Percentiles rank a stretch among this genome's conserved stretches.
phyloP scores from a whole-genome alignment of 352 stramenopile genomes.

The Plasmopara viticola region DNA sequence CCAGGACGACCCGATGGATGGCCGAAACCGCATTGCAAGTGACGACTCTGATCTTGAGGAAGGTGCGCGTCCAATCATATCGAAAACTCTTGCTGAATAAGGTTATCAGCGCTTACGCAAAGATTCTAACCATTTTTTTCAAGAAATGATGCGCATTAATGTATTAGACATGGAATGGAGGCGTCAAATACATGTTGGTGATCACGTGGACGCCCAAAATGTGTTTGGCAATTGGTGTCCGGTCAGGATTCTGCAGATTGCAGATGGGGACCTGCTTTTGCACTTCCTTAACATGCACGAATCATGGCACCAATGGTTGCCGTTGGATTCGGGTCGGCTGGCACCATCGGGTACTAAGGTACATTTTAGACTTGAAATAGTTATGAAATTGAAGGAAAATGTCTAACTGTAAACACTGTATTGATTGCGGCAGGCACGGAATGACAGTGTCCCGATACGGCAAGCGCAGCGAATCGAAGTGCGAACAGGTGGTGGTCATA shows the following conservation, averaged over 20 bases:
- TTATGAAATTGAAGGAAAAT: too few relatives aligned
- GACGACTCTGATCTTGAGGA: conserved; percentile 78
- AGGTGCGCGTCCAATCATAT: conserved; percentile 24
- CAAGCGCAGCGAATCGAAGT: conserved; percentile 71
- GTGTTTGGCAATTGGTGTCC: conserved; percentile 82
- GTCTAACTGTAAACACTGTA: too few relatives aligned
- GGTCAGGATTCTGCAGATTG: conserved; percentile 48
- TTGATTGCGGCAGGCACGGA: conserved; percentile 32
- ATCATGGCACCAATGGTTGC: conserved; percentile 61
- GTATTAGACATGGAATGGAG: conserved; percentile 65
- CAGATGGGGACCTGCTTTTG: conserved; percentile 55
- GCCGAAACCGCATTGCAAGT: conserved; percentile 22
- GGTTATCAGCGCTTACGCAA: conserved; percentile 2
- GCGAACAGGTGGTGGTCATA: conserved; percentile 29
- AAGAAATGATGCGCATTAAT: conserved; percentile 82
- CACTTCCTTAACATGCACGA: conserved; percentile 83
- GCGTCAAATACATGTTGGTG: conserved; percentile 50
- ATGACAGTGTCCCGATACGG: conserved; percentile 52
- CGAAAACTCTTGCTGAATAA: neutral
- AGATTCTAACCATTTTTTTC: neutral
- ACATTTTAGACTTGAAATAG: neutral
- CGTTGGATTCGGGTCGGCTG: conserved; percentile 55
- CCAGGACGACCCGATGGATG: conserved; percentile 22
- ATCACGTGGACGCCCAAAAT: conserved; percentile 73
- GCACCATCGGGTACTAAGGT: conserved; percentile 55